phyloP scores from a whole-genome alignment of 2,329 filamentous ascomycete species.

The Verticillium klebahnii region DNA sequence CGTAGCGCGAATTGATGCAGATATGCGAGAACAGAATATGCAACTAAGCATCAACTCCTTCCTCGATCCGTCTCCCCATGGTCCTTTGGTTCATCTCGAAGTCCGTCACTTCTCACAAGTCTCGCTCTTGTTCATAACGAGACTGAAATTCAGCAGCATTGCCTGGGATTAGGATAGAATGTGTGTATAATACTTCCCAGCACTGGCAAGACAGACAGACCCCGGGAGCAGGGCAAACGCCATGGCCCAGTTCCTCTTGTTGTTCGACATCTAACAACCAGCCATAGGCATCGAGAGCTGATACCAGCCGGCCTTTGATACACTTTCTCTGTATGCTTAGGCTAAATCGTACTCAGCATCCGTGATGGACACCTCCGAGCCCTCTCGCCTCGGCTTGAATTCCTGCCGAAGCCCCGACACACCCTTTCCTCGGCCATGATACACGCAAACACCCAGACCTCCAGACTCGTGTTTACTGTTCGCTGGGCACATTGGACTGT shows the following conservation, averaged over 20 bases:
- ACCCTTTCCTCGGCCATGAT: conserved; percentile 34
- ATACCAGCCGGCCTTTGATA: background rate
- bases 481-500: conserved; percentile 46
- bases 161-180: too few relatives aligned
- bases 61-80: background rate
- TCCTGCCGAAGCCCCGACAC: conserved; percentile 2
- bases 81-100: background rate
- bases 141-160: too few relatives aligned
- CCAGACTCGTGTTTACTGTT: conserved; percentile 38
- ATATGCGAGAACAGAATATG: background rate
- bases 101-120: too few relatives aligned
- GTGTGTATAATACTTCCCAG: too few relatives aligned
- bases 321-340: background rate
- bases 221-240: too few relatives aligned
- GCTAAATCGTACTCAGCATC: background rate
- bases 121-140: too few relatives aligned
- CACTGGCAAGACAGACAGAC: too few relatives aligned
- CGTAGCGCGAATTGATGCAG: background rate
- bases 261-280: too few relatives aligned
- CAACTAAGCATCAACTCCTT: background rate
- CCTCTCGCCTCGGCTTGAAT: conserved; percentile 7
- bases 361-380: conserved; percentile 12
- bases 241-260: too few relatives aligned
- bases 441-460: conserved; percentile 46
- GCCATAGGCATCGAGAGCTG: background rate